Conservation (phyloP, 345 rosid species). For the Eucalyptus rudis region DNA sequence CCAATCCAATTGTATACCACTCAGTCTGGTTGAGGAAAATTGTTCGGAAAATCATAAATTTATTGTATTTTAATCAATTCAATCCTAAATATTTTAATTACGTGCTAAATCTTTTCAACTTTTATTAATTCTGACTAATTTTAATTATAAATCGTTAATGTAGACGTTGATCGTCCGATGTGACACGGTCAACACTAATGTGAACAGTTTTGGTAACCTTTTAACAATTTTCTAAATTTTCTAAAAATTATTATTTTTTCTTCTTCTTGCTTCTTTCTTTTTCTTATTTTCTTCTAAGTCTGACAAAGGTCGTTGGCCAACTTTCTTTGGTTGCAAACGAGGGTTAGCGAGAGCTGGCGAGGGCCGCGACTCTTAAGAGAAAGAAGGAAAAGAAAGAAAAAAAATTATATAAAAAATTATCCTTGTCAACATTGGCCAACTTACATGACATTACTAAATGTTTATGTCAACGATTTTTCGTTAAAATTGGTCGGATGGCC, state of each 20-base stretch:
- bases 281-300: background rate
- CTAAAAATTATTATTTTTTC: fast-evolving
- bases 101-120: fast-evolving
- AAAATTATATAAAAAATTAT: no score
- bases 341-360: background rate
- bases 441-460: no score
- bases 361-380: no score
- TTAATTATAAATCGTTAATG: no score
- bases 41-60: fast-evolving
- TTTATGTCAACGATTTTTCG: fast-evolving
- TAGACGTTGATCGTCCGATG: fast-evolving
- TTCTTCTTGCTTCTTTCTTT: no score
- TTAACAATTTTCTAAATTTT: no score
- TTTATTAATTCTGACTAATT: fast-evolving
- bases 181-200: fast-evolving
- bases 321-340: background rate
- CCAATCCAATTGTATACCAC: background rate
- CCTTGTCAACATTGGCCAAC: fast-evolving
- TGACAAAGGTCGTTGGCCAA: fast-evolving
- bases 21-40: fast-evolving
- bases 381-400: fast-evolving
- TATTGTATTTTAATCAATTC: fast-evolving
- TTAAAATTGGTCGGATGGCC: fast-evolving
- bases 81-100: fast-evolving
- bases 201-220: no score